phyloP scores from a whole-genome alignment of 768 basidiomycete genomes.

The Daedaleopsis sinensis region DNA sequence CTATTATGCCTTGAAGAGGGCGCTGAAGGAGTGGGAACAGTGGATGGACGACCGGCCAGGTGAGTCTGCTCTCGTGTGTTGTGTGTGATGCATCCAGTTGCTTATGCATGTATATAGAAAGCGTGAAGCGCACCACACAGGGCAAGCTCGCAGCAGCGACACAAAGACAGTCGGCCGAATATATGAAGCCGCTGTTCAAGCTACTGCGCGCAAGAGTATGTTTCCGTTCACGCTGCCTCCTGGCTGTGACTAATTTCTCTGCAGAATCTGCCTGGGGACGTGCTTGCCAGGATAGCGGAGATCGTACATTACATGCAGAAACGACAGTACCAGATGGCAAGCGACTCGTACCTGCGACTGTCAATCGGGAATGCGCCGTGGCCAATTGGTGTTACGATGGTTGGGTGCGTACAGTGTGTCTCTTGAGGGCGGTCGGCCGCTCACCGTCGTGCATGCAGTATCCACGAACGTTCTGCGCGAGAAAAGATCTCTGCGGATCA shows the following conservation, averaged over 20 bases:
- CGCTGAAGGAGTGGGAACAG: constrained; percentile 95
- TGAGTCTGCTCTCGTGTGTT: constrained; percentile 36
- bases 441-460: constrained; percentile 53
- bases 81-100: background rate
- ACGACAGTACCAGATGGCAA: constrained; percentile 92
- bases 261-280: constrained; percentile 79
- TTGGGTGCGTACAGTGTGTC: constrained; percentile 65
- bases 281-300: constrained; percentile 86
- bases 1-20: constrained; percentile 92
- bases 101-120: constrained; percentile 48
- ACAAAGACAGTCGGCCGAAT: constrained; percentile 93
- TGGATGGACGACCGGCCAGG: constrained; percentile 94
- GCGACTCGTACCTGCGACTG: constrained; percentile 95
- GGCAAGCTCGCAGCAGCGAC: constrained; percentile 95
- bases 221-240: background rate
- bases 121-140: constrained; percentile 84
- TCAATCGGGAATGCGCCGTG: constrained; percentile 99
- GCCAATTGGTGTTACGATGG: constrained; percentile 99
- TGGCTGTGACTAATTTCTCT: constrained; percentile 1
- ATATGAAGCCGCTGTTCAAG: constrained; percentile 96
- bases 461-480: constrained; percentile 96
- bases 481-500: constrained; percentile 98
- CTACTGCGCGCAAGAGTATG: constrained; percentile 79
- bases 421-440: no score
- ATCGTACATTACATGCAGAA: constrained; percentile 97